Evolutionary conservation across 176 grass and related monocot species (phyloP).

Genomic region (Carex parvula): DNA sequence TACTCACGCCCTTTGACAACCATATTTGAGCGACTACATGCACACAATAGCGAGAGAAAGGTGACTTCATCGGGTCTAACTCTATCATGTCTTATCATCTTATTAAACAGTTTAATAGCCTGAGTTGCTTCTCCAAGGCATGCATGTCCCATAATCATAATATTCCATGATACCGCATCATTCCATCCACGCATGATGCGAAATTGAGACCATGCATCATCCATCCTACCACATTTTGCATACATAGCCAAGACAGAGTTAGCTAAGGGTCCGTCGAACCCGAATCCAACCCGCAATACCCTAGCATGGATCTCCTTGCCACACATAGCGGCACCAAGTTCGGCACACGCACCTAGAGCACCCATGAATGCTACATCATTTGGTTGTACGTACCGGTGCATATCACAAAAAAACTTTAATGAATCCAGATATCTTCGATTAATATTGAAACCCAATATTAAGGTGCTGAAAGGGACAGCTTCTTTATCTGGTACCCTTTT

Average conservation of each 20-base stretch:
- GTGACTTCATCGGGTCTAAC: conserved; percentile 84
- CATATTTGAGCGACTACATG: conserved; percentile 76
- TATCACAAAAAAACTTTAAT: conserved; percentile 70
- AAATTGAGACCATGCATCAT: conserved; percentile 74
- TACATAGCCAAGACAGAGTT: conserved; percentile 89
- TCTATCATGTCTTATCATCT: conserved; percentile 53
- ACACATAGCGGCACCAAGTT: conserved; percentile 53
- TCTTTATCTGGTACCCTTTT: conserved; percentile 74
- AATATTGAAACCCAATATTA: conserved; percentile 77
- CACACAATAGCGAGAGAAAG: conserved; percentile 68
- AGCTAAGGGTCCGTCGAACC: conserved; percentile 54
- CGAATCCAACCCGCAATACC: conserved; percentile 55
- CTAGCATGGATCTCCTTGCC: conserved; percentile 92
- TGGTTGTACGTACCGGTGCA: conserved; percentile 71
- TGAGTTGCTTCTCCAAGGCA: conserved; percentile 47
- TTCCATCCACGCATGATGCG: conserved; percentile 35
- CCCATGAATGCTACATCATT: conserved; percentile 74
- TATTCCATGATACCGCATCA: conserved; percentile 92
- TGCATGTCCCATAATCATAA: conserved; percentile 74
- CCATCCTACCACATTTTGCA: conserved; percentile 79
- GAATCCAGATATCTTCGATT: conserved; percentile 78
- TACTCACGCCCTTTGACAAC: conserved; percentile 65
- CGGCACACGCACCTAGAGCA: conserved; percentile 70
- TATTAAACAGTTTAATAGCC: conserved; percentile 54
- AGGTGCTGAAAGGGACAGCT: conserved; percentile 72